Evolutionary conservation across 2,329 filamentous ascomycete genomes (phyloP).

Genomic region (Myriosclerotinia scirpicola): DNA sequence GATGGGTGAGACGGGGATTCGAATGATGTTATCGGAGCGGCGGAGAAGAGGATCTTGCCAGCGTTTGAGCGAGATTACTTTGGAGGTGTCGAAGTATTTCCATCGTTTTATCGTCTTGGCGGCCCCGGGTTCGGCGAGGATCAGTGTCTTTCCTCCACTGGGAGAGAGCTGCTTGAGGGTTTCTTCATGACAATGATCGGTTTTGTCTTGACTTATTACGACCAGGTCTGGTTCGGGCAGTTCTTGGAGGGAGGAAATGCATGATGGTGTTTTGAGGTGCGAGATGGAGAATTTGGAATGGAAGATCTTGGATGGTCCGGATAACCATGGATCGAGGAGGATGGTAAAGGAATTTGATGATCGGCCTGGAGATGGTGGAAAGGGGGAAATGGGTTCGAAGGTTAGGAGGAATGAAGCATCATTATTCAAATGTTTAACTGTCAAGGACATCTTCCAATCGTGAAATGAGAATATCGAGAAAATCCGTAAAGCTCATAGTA

Average conservation of each 20-base stretch:
- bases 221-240: conserved; percentile 56
- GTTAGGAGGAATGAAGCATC: conserved; percentile 66
- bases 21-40: conserved; percentile 37
- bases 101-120: conserved; percentile 65
- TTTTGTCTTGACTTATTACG: conserved; percentile 60
- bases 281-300: conserved; percentile 62
- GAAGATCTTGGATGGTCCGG: conserved; percentile 58
- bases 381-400: conserved; percentile 49
- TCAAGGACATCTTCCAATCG: conserved; percentile 56
- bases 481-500: conserved; percentile 26
- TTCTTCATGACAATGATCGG: conserved; percentile 69
- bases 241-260: conserved; percentile 56
- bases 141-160: conserved; percentile 55
- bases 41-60: conserved; percentile 46
- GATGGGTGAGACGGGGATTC: conserved; percentile 55
- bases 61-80: conserved; percentile 47
- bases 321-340: conserved; percentile 71
- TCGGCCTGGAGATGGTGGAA: conserved; percentile 37
- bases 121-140: conserved; percentile 64
- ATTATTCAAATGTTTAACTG: conserved; percentile 62
- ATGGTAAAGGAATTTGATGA: conserved; percentile 60
- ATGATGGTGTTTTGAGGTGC: conserved; percentile 54
- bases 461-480: conserved; percentile 27
- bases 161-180: conserved; percentile 64
- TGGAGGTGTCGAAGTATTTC: conserved; percentile 63